phyloP scores from a whole-genome alignment of 2,329 filamentous ascomycete genomes.

The Neoarthrinium moseri region DNA sequence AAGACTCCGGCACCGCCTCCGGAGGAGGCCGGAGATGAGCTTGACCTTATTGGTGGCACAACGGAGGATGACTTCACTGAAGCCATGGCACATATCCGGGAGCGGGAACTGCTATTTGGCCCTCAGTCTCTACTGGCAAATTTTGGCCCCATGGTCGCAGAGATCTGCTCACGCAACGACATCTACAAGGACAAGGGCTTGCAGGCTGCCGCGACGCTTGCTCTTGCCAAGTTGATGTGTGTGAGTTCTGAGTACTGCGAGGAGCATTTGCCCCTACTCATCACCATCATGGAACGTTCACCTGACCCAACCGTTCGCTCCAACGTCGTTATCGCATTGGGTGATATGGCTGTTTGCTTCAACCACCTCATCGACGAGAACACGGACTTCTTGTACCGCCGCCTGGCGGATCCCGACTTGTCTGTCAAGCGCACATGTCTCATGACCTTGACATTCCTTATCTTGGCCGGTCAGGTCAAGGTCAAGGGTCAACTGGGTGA shows the following conservation, averaged over 20 bases:
- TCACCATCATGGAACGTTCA: conserved; percentile 96
- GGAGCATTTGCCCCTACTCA: conserved; percentile 84
- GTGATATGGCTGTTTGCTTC: conserved; percentile 99
- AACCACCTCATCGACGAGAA: conserved; percentile 99
- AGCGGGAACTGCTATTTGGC: conserved; percentile 78
- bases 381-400: conserved; percentile 94
- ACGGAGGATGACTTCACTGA: conserved; percentile 93
- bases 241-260: conserved; percentile 97
- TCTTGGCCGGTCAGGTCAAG: conserved; percentile 96
- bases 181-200: conserved; percentile 86
- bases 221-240: conserved; percentile 97
- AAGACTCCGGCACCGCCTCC: conserved; percentile 35
- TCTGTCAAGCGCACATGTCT: conserved; percentile 96
- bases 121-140: conserved; percentile 80
- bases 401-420: conserved; percentile 82
- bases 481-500: conserved; percentile 98
- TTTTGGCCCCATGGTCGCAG: conserved; percentile 87
- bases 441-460: conserved; percentile 97
- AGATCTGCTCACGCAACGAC: conserved; percentile 94
- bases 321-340: conserved; percentile 94
- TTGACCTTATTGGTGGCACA: conserved; percentile 95
- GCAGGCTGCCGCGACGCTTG: conserved; percentile 90
- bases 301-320: conserved; percentile 89
- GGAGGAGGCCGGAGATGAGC: conserved; percentile 76
- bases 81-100: conserved; percentile 79